Conservation (phyloP, 23 red algal species). For the Porphyridium purpureum region DNA sequence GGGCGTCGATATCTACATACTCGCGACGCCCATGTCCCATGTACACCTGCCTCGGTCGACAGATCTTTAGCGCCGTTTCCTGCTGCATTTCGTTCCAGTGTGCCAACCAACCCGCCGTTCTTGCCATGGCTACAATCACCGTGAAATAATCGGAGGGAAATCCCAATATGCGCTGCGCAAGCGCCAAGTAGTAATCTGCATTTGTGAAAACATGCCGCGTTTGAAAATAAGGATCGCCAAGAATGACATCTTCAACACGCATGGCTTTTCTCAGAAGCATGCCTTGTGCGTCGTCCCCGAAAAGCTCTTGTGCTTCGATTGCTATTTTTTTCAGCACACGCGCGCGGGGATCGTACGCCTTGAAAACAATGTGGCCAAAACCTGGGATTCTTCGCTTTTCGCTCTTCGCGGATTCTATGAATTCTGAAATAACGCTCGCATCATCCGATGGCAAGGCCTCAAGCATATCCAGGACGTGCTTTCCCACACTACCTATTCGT, state of each 20-base stretch:
- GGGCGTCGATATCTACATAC: no score
- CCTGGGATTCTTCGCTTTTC: no score
- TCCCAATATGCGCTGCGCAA: constrained; percentile 74
- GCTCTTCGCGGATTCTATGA: no score
- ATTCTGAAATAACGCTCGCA: no score
- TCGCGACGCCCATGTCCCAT: constrained; percentile 11
- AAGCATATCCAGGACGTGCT: no score
- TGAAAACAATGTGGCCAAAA: no score
- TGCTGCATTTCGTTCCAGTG: constrained; percentile 77
- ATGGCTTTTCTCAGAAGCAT: constrained; percentile 47
- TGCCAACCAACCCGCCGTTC: constrained; percentile 76
- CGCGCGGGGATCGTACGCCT: constrained; percentile 81
- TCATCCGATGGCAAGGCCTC: no score
- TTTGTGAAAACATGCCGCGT: constrained; percentile 77
- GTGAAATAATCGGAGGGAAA: constrained; percentile 69
- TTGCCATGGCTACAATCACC: constrained; percentile 56
- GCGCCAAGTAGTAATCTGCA: constrained; percentile 84
- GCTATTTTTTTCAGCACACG: constrained; percentile 48
- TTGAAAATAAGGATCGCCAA: constrained; percentile 72
- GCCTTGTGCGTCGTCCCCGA: constrained; percentile 17
- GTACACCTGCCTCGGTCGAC: constrained; percentile 38
- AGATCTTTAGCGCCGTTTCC: constrained; percentile 47
- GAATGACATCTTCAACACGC: constrained; percentile 47
- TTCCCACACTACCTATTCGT: no score
- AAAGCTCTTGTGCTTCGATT: constrained; percentile 42